Evolutionary conservation across 306 rosid genomes (phyloP).

Genomic region (Lotus japonicus): DNA sequence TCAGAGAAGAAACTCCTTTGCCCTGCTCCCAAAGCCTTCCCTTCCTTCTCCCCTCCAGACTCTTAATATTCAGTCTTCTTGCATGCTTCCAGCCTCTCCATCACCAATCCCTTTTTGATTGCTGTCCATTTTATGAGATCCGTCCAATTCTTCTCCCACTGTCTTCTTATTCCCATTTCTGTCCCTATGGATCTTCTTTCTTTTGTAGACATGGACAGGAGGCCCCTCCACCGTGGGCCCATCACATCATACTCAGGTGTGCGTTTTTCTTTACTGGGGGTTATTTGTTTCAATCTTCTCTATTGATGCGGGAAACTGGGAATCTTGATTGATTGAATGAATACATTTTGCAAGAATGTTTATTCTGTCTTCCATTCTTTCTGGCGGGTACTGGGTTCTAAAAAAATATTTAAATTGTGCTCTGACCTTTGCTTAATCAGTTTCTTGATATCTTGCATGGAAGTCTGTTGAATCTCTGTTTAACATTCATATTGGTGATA

Average conservation of each 20-base stretch:
- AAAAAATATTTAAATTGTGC: not conserved
- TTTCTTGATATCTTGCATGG: slow-evolving; percentile 1
- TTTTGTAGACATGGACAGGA: no score
- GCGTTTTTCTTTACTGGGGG: not conserved
- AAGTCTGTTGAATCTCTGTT: not conserved
- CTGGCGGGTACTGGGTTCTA: not conserved
- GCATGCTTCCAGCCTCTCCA: no score
- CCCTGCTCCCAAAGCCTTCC: no score
- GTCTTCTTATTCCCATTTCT: no score
- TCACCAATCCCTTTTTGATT: no score
- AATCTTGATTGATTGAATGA: slow-evolving; percentile 9
- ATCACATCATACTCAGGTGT: not conserved
- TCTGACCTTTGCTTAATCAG: not conserved
- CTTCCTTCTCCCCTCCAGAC: no score
- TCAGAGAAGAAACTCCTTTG: no score
- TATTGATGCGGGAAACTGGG: not conserved
- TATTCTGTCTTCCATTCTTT: slow-evolving; percentile 12
- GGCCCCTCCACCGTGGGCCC: no score
- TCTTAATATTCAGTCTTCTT: no score
- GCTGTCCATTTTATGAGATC: no score
- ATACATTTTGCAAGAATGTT: not conserved
- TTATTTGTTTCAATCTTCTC: not conserved
- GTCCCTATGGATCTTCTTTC: no score
- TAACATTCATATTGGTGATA: not conserved
- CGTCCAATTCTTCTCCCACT: no score